Conservation (phyloP, 2,329 filamentous ascomycete species). For the Nothophaeocryptopus gaeumannii region DNA sequence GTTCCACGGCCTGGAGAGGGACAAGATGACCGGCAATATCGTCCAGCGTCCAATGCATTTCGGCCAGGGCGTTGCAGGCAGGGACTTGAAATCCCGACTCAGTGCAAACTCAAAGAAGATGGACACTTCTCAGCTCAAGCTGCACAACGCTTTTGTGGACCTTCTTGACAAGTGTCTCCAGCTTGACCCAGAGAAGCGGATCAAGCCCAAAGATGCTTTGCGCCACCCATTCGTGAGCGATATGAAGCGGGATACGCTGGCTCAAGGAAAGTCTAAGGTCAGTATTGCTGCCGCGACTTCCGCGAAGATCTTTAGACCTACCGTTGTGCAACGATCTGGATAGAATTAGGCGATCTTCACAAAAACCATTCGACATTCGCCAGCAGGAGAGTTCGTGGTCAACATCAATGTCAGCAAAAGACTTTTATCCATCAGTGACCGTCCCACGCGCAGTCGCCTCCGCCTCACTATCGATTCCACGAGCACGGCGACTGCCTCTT, state of each 20-base stretch:
- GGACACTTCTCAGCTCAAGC: constrained; percentile 69
- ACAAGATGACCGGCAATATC: constrained; percentile 83
- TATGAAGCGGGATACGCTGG: constrained; percentile 12
- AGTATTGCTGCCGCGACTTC: constrained; percentile 1
- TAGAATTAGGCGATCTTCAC: constrained; percentile 11
- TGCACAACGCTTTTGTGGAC: constrained; percentile 80
- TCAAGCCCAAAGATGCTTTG: constrained; percentile 80
- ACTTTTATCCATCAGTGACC: too few relatives aligned
- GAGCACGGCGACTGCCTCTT: too few relatives aligned
- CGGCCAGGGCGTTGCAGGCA: constrained; percentile 56
- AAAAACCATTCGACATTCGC: too few relatives aligned
- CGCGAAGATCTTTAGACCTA: constrained; percentile 14
- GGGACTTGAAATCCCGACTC: constrained; percentile 78
- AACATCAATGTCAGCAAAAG: too few relatives aligned
- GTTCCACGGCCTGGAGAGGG: constrained; percentile 80
- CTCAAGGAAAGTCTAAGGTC: constrained; percentile 13
- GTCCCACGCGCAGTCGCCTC: too few relatives aligned
- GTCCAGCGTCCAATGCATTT: constrained; percentile 65
- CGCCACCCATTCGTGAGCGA: constrained; percentile 76
- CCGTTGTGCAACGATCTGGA: constrained; percentile 19
- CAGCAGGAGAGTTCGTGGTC: too few relatives aligned
- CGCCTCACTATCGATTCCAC: too few relatives aligned
- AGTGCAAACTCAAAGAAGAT: constrained; percentile 65
- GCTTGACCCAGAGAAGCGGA: constrained; percentile 88
- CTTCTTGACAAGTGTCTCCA: constrained; percentile 83